A percentile compares a stretch with the other conserved stretches of the same genome.
Evolutionary conservation across 73 alveolate species (phyloP).

Genomic region (Paramecium primaurelia): DNA sequence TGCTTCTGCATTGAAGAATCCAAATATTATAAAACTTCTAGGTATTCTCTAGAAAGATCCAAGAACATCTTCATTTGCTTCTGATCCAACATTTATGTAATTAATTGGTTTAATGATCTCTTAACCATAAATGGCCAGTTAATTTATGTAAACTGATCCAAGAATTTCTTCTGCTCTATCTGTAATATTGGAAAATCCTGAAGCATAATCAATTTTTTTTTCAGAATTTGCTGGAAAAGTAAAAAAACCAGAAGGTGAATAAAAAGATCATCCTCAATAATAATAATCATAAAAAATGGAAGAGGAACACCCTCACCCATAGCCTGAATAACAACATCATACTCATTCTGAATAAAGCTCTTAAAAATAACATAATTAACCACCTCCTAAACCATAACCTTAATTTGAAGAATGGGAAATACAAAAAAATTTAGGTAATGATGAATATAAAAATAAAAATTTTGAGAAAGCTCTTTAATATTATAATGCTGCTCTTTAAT

Average conservation of each 20-base stretch:
- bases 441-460: conserved; percentile 79
- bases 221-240: conserved; percentile 40
- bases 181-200: conserved; percentile 21
- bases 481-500: conserved; percentile 85
- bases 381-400: background rate
- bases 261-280: background rate
- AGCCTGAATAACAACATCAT: background rate
- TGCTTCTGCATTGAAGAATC: background rate
- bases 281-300: conserved; percentile 21
- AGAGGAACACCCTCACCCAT: conserved; percentile 22
- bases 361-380: background rate
- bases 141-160: conserved; percentile 41
- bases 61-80: conserved; percentile 9
- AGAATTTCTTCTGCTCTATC: background rate
- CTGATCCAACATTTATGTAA: conserved; percentile 26
- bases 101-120: conserved; percentile 18
- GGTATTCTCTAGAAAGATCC: background rate
- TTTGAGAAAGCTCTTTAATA: conserved; percentile 84
- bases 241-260: background rate
- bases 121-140: conserved; percentile 5
- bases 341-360: background rate
- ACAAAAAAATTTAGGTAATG: conserved; percentile 86
- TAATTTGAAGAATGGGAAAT: conserved; percentile 73
- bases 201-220: background rate
- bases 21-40: background rate